Evolutionary conservation across 2,329 filamentous ascomycete species (phyloP), one percentile per base, ranked within the genome.

Genomic region (Fusarium siculi): DNA sequence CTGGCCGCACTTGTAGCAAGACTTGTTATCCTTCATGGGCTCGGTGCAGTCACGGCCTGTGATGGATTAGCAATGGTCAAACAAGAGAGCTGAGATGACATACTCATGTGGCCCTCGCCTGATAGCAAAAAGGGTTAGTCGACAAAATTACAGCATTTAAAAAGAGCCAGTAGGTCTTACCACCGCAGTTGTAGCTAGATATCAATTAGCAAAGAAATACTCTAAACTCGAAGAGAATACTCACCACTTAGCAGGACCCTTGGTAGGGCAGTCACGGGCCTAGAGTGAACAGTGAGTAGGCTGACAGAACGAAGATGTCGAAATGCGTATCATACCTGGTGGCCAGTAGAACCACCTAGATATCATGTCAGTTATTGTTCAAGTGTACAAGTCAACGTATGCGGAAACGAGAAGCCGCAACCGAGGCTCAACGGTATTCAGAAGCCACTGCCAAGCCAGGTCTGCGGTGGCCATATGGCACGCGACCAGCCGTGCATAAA

Each of bases 21-120:
- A 89, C 87, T 93, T 90, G 82, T 85, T 95, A 85, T 97, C 94
- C 88, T 97, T 97, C 80, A 93, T 90, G 69, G 94, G 92, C 82
- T 94, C 91, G 73, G 93, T 91, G 89, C 96, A 98, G 82, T 98
- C 96, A 84, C 95, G 94, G 89, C 93, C 92, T 93, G 39, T n/a
- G 72, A 34, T 42, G 56, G 12, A 47, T 78, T 62, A 79, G 73
- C 23, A 21, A 43, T 39, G 19, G 16, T 36, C 16, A 19, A 30
- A 18, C n/a, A 19, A 23, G 12, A 32, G 30, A 3, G 43, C 21
- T 32, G n/a, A 47, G n/a, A 64, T 19, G 58, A 86, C 90, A 85
- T 87, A 93, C 92, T 94, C 84, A 96, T 92, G 83, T 96, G 93
- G 77, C 93, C 93, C 86, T 89, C 87, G 79, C 84, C 85, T 85